Base-by-base conservation (phyloP, 2,329 filamentous ascomycete species). In the Fusarium palustre region DNA sequence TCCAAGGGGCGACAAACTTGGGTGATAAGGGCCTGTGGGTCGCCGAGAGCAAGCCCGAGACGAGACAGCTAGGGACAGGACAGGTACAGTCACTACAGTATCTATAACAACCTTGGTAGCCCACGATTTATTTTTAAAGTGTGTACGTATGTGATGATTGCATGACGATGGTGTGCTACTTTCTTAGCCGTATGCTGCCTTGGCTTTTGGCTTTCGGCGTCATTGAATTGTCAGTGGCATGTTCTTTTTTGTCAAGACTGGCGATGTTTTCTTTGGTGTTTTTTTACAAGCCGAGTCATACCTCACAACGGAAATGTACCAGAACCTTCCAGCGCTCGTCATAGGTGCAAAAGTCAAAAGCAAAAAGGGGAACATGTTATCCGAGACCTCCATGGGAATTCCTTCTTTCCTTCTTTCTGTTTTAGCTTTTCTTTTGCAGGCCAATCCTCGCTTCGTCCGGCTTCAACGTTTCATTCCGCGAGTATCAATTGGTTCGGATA, bases 1-100 rank as follows among this genome's bases (percentile, higher is more conserved):
- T 15, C 53, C 31, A 55, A 60, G 64, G 58, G 55, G 66, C 55
- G 50, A 33, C 39, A 65, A 60, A 60, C 47, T 55, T 70, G 52
- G 58, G 57, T 71, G 74, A 75, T 75, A 75, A 75, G 74, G 65
- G 43, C 42, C 59, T 64, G 74, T 76, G 75, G 74, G 72, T 74
- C 75, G 72, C 73, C 73, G 74, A 75, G 64, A 72, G 67, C 62
- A 65, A 74, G 72, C 71, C 73, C 75, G 74, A 76, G 71, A 74
- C 63, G 47, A 56, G 63, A 48, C 58, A 61, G 30, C 54, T 55
- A 66, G 66, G 70, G 59, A 70, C 38, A 64, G n/a, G 13, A 46
- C n/a, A n/a, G 7, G 7, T 41, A 15, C 24, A n/a, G 42, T 45
- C n/a, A n/a, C n/a, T n/a, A n/a, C n/a, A 25, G 24, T 25, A 45